phyloP scores from a whole-genome alignment of 2,329 filamentous ascomycete genomes.

The Thermothelomyces thermophilus region DNA sequence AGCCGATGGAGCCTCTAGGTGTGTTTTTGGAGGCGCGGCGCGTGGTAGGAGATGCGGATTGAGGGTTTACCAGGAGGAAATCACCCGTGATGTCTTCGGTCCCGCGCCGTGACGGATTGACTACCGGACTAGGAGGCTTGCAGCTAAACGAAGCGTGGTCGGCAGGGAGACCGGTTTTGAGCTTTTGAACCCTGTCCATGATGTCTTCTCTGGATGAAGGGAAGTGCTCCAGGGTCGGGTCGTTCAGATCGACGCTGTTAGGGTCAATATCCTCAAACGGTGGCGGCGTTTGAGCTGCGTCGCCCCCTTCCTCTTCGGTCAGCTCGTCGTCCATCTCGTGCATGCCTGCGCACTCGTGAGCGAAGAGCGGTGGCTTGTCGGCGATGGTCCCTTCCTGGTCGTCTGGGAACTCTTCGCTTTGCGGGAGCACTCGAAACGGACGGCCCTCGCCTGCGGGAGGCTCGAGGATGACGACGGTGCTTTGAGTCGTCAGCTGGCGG shows the following conservation, averaged over 20 bases:
- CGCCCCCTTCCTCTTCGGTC: slow-evolving; percentile 22
- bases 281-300: slow-evolving; percentile 8
- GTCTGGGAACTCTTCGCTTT: slow-evolving; percentile 13
- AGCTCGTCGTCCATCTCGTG: slow-evolving; percentile 23
- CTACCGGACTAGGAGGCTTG: slow-evolving; percentile 32
- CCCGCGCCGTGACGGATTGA: slow-evolving; percentile 31
- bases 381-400: slow-evolving; percentile 20
- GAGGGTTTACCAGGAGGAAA: slow-evolving; percentile 28
- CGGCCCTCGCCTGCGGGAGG: slow-evolving; percentile 11
- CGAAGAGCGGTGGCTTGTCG: slow-evolving; percentile 37
- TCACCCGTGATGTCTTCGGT: slow-evolving; percentile 35
- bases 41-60: slow-evolving; percentile 24
- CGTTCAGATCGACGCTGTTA: slow-evolving; percentile 35
- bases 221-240: slow-evolving; percentile 44
- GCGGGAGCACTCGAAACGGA: slow-evolving; percentile 3
- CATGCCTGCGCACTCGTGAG: slow-evolving; percentile 42
- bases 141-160: slow-evolving; percentile 35
- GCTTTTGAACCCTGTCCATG: slow-evolving; percentile 39
- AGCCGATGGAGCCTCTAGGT: slow-evolving; percentile 23
- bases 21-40: slow-evolving; percentile 25
- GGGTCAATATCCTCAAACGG: slow-evolving; percentile 18
- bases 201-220: slow-evolving; percentile 41
- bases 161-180: slow-evolving; percentile 39
- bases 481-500: slow-evolving; percentile 3
- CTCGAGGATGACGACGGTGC: slow-evolving; percentile 13